Evolutionary conservation across 2,329 filamentous ascomycete species (phyloP).

Genomic region (Sclerotinia spermophila): DNA sequence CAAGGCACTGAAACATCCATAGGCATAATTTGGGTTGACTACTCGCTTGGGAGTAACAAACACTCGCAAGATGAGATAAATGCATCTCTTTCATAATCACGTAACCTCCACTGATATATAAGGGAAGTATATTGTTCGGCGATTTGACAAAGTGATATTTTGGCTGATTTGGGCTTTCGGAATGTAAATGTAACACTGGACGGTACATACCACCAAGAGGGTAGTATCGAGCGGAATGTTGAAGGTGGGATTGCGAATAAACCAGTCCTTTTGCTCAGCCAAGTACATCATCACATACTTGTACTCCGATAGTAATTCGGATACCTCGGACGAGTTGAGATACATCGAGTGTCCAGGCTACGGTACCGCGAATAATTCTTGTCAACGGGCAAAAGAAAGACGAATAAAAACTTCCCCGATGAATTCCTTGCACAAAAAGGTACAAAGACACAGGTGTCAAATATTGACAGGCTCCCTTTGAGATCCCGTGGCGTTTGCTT

Average conservation of each 20-base stretch:
- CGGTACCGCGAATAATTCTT: not conserved
- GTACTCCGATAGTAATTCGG: not conserved
- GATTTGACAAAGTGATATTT: not conserved
- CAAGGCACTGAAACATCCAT: not conserved
- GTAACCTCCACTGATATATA: not conserved
- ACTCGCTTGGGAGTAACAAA: not conserved
- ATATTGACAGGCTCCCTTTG: not conserved
- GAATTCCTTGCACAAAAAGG: not conserved
- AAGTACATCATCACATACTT: not conserved
- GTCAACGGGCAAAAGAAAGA: conserved; percentile 3
- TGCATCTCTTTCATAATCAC: not conserved
- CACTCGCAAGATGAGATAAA: not conserved
- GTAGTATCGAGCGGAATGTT: not conserved
- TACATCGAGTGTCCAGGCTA: not conserved
- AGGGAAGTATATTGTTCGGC: not conserved
- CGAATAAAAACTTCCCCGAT: not conserved
- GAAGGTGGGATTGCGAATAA: not conserved
- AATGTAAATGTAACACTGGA: not conserved
- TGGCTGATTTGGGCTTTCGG: not conserved
- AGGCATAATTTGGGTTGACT: not conserved
- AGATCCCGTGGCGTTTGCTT: not conserved
- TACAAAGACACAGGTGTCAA: not conserved
- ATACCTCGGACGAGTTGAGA: not conserved
- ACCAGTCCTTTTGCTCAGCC: not conserved
- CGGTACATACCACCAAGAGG: not conserved